These are phyloP conservation scores for Monilinia aucupariae DNA, from an alignment of 2,329 filamentous ascomycete species.

Conservation along the genomic window DNA sequence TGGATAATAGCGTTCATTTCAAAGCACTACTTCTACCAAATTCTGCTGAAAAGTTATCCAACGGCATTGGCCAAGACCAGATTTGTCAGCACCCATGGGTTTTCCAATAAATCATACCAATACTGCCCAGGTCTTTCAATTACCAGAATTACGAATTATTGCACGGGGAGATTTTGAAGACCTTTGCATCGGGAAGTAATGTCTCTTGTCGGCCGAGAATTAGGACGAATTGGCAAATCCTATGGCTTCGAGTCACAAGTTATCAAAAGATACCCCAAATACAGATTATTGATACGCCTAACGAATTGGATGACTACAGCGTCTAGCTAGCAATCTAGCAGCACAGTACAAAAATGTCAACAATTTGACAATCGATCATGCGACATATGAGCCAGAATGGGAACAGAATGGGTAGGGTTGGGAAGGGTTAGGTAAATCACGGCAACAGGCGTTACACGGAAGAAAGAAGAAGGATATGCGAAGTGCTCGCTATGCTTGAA, in stretches of 20 bases:
- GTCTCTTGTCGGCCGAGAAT: neutral
- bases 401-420: neutral
- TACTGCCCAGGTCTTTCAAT: slow-evolving; percentile 80
- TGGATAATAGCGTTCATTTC: slow-evolving; percentile 26
- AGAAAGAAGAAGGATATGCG: slow-evolving; percentile 28
- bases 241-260: neutral
- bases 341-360: neutral
- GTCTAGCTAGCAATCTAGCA: neutral
- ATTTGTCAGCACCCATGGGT: slow-evolving; percentile 62
- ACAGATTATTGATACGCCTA: neutral
- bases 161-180: slow-evolving; percentile 64
- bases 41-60: slow-evolving; percentile 24
- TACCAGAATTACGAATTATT: slow-evolving; percentile 72
- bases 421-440: neutral
- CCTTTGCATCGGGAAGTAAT: neutral
- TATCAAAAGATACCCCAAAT: too few species aligned
- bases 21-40: neutral
- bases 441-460: neutral
- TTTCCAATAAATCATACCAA: slow-evolving; percentile 72
- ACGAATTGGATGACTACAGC: slow-evolving; percentile 15
- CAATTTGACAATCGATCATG: neutral
- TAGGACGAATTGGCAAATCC: neutral
- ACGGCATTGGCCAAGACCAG: slow-evolving; percentile 51
- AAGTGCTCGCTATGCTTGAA: slow-evolving; percentile 33
- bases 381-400: neutral